These are phyloP conservation scores for Diplodia intermedia DNA, from an alignment of 2,329 filamentous ascomycete species.

Conservation along the genomic window DNA sequence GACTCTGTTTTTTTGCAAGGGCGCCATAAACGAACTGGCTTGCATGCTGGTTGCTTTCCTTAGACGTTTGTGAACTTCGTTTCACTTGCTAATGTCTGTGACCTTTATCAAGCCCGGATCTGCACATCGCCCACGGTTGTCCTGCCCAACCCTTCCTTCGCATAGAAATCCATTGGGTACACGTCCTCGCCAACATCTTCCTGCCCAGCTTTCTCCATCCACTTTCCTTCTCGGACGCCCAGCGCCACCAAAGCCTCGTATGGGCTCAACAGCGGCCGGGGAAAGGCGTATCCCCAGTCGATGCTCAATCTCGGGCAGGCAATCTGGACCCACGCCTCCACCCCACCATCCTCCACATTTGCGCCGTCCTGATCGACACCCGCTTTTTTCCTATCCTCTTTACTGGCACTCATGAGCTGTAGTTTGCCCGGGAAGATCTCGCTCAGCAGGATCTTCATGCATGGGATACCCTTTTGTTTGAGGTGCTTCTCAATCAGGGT, in stretches of 20 bases:
- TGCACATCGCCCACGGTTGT: constrained; percentile 57
- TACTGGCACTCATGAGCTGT: constrained; percentile 71
- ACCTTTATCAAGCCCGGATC: not conserved
- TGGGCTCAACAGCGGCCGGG: constrained; percentile 84
- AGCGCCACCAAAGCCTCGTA: constrained; percentile 95
- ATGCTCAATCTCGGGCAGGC: constrained; percentile 97
- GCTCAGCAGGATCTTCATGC: constrained; percentile 83
- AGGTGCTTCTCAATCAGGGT: constrained; percentile 82
- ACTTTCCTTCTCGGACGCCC: constrained; percentile 71
- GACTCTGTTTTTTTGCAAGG: too few species aligned
- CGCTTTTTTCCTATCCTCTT: not conserved
- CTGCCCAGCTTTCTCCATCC: constrained; percentile 62
- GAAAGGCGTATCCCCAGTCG: constrained; percentile 98
- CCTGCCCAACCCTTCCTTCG: constrained; percentile 85
- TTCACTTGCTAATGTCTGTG: too few species aligned
- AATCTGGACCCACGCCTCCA: constrained; percentile 98
- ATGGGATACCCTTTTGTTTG: constrained; percentile 73
- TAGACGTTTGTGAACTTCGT: too few species aligned
- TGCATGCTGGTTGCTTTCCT: not conserved
- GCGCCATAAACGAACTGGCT: not conserved
- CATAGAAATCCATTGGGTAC: constrained; percentile 99
- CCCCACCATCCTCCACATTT: constrained; percentile 59
- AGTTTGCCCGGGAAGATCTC: constrained; percentile 98
- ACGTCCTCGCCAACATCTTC: constrained; percentile 59
- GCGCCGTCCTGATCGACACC: constrained; percentile 55